Percentiles rank a stretch among this genome's conserved stretches.
phyloP scores from a whole-genome alignment of 345 rosid genomes.

The Eucalyptus microcorys region DNA sequence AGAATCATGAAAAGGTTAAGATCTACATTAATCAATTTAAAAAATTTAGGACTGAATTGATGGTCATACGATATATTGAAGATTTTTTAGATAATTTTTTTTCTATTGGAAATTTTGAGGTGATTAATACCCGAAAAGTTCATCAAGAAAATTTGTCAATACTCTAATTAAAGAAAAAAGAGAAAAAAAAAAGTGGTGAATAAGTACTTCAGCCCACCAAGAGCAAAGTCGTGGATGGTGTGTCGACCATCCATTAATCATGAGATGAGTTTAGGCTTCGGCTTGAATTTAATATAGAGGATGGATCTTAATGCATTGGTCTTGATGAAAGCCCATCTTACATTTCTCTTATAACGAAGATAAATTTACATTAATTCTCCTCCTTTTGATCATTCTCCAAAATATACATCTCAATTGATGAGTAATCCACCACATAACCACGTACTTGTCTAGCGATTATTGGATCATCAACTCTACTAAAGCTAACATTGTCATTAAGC shows the following conservation, averaged over 20 bases:
- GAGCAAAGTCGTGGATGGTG: background rate
- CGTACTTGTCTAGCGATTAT: background rate
- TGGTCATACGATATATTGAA: fast-evolving
- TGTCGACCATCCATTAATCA: background rate
- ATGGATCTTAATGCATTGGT: background rate
- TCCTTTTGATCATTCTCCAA: background rate
- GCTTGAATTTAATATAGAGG: background rate
- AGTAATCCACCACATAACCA: background rate
- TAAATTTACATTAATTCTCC: no score
- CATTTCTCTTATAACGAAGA: background rate
- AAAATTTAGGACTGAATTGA: background rate
- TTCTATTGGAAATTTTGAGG: background rate
- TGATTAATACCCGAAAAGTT: fast-evolving
- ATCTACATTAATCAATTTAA: fast-evolving
- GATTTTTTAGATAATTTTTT: background rate
- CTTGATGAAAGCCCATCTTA: background rate
- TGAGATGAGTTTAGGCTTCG: background rate
- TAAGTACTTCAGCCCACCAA: background rate
- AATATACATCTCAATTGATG: background rate
- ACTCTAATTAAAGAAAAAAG: background rate
- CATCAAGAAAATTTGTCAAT: background rate
- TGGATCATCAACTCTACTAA: background rate
- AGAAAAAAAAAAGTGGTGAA: background rate
- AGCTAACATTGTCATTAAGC: background rate
- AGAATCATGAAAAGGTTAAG: background rate